Evolutionary conservation across 2,329 filamentous ascomycete genomes (phyloP).

Genomic region (Nannizziopsis arthrosporioides): DNA sequence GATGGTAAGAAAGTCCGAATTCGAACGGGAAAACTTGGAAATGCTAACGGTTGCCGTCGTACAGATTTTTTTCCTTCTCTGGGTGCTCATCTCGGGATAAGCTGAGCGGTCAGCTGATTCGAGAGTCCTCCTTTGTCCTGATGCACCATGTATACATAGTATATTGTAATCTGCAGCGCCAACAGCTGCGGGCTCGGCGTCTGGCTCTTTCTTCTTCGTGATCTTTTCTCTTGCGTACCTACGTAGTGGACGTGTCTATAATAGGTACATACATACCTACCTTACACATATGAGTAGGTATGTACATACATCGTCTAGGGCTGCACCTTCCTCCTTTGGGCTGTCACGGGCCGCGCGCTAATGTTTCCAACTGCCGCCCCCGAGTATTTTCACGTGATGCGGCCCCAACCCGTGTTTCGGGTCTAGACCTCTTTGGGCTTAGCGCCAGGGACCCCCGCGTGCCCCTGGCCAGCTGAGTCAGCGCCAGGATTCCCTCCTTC

Average conservation of each 20-base stretch:
- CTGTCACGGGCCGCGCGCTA: neutral
- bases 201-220: too few relatives aligned
- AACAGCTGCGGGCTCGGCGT: too few relatives aligned
- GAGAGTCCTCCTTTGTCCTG: neutral
- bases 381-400: neutral
- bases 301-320: too few relatives aligned
- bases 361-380: neutral
- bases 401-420: too few relatives aligned
- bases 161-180: neutral
- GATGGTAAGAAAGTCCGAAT: conserved; percentile 46
- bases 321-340: neutral
- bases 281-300: too few relatives aligned
- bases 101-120: too few relatives aligned
- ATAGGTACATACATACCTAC: too few relatives aligned
- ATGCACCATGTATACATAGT: neutral
- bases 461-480: neutral
- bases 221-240: too few relatives aligned
- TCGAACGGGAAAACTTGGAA: too few relatives aligned
- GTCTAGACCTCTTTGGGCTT: neutral
- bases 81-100: conserved; percentile 15
- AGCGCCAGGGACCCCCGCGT: neutral
- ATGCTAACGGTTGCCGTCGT: neutral
- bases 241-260: too few relatives aligned
- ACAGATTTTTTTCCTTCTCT: conserved; percentile 16
- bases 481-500: neutral